Base-by-base conservation (phyloP, 345 rosid species). In the Populus deltoides region DNA sequence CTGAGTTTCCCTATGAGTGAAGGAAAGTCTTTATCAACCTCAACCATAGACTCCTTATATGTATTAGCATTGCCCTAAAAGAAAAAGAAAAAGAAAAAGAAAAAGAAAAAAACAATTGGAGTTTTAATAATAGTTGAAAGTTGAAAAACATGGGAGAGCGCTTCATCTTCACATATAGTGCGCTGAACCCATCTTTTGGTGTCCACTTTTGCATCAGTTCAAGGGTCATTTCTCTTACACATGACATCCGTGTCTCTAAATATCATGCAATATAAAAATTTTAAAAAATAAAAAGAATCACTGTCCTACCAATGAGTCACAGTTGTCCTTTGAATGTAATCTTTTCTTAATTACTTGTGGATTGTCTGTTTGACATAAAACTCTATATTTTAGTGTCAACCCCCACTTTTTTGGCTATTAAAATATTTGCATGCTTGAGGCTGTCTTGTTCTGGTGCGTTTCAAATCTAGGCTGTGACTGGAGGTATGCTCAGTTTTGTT, bases 241-340 rank as follows among this genome's bases (percentile, higher is more conserved):
- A 16, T 11, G 7, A 55, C 18, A 17, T 63, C 18, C 8, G 63
- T 29, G 36, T 36, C 22, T 24, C 71, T 24, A 55, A 38, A 72
- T 29, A 59, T 53, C 39, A 22, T 31, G 29, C 12, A 25, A 31
- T 43, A 47, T 31, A 62, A 43, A 72, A 36, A 36, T 24, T 33
- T 20, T 43, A 6, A 31, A 22, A 6, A 47, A 47, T 10, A 3
- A n/a, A 18, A 55, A 49, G 5, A 24, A 10, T 72, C 73, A 80
- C 90, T 88, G 88, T 72, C 91, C 86, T 6, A 65, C 88, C 89
- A 85, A 81, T 82, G 85, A 31, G 65, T 49, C 68, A 75, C 70
- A 82, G 82, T 79, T 85, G 85, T 79, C 65, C 53, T 33, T 35
- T 2, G 36, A 55, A 16, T 24, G 1, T 53, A 49, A 31, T 11